phyloP scores from a whole-genome alignment of 768 basidiomycete species.

The Sarcodon aspratus region DNA sequence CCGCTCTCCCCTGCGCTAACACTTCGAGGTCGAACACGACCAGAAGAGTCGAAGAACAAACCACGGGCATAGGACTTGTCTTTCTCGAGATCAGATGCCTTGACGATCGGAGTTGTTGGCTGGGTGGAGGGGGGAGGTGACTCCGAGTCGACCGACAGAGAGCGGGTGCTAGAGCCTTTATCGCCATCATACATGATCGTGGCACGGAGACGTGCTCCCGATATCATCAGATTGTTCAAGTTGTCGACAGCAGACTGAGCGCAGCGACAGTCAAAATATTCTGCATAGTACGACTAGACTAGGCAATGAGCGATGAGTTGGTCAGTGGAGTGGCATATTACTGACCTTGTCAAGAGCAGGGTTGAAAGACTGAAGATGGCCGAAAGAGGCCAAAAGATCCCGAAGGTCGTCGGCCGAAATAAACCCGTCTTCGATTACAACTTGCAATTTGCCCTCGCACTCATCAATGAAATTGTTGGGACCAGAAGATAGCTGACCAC shows the following conservation, averaged over 20 bases:
- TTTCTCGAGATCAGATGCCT: too few relatives aligned
- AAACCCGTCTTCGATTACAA: conserved; percentile 27
- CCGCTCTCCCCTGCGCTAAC: conserved; percentile 18
- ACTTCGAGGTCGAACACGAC: conserved; percentile 14
- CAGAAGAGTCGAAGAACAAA: conserved; percentile 12
- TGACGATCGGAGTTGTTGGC: too few relatives aligned
- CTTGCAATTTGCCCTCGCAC: neutral
- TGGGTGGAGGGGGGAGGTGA: too few relatives aligned
- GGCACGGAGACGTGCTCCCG: neutral
- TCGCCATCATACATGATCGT: neutral
- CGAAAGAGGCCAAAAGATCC: conserved; percentile 17
- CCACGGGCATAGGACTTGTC: too few relatives aligned
- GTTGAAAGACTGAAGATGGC: conserved; percentile 18
- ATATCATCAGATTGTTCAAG: neutral
- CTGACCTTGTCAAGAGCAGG: neutral
- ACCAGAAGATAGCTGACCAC: neutral
- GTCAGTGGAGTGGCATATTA: too few relatives aligned
- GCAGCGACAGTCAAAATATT: neutral
- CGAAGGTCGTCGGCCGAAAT: conserved; percentile 13
- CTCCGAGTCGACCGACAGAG: too few relatives aligned
- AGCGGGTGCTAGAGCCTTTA: too few relatives aligned
- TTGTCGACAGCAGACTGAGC: neutral
- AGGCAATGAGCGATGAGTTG: neutral
- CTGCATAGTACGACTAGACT: neutral
- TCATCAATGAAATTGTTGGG: neutral